Percentiles rank a stretch among this genome's conserved stretches.
phyloP scores from a whole-genome alignment of 2,329 filamentous ascomycete species.

The Fusarium anguioides region DNA sequence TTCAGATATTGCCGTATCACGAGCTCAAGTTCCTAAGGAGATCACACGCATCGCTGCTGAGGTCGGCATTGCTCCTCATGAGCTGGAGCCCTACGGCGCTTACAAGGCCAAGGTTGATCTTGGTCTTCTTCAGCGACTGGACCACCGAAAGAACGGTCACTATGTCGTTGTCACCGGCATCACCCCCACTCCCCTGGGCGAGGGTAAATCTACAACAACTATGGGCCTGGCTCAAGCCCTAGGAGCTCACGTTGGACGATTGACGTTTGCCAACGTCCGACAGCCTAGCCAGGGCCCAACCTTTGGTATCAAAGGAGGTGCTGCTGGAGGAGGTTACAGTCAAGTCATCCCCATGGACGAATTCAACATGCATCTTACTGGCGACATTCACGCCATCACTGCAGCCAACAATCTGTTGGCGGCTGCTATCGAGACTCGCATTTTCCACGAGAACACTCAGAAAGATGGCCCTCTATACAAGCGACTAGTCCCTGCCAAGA shows the following conservation, averaged over 20 bases:
- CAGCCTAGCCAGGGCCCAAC: conserved; percentile 98
- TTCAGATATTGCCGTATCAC: conserved; percentile 94
- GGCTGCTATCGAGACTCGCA: conserved; percentile 95
- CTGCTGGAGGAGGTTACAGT: conserved; percentile 96
- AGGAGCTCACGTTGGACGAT: conserved; percentile 84
- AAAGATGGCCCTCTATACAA: conserved; percentile 89
- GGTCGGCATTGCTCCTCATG: conserved; percentile 86
- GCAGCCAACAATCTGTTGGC: conserved; percentile 97
- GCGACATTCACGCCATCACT: conserved; percentile 97
- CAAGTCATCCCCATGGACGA: conserved; percentile 99
- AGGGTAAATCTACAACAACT: conserved; percentile 98
- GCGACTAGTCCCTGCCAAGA: conserved; percentile 88
- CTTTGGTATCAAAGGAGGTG: conserved; percentile 98
- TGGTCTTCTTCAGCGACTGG: conserved; percentile 80
- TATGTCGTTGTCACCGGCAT: conserved; percentile 96
- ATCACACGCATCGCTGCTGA: conserved; percentile 88
- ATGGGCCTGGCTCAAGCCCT: conserved; percentile 95
- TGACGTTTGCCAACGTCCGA: conserved; percentile 95
- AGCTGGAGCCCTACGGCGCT: conserved; percentile 93
- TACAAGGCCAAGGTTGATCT: conserved; percentile 97
- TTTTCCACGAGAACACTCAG: conserved; percentile 97
- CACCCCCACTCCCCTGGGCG: conserved; percentile 93
- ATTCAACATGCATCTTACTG: conserved; percentile 97
- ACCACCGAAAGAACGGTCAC: conserved; percentile 87
- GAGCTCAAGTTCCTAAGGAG: conserved; percentile 89